These are phyloP conservation scores for Globisporangium paddicum DNA, from an alignment of 352 stramenopile genomes.

Conservation along the genomic window DNA sequence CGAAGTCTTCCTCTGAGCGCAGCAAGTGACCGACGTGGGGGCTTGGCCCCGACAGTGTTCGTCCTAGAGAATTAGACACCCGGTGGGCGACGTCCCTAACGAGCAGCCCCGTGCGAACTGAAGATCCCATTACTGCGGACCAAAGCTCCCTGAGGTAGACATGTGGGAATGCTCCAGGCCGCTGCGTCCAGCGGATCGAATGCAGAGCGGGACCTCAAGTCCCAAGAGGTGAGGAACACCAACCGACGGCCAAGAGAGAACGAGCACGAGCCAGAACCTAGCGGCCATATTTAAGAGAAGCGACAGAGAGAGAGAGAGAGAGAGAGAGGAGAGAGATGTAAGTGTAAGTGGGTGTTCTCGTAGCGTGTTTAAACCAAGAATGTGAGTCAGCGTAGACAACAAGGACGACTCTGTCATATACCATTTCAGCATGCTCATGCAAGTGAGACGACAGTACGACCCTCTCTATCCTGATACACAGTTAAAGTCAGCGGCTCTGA, in stretches of 20 bases:
- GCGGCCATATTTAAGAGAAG: not conserved
- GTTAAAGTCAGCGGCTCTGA: not conserved
- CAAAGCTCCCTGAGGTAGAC: not conserved
- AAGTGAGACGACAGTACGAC: not conserved
- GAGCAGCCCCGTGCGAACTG: not conserved
- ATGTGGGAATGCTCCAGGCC: not conserved
- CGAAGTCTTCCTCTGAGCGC: conserved; percentile 3
- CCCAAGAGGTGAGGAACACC: not conserved
- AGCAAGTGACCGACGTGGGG: not conserved
- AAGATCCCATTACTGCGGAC: no score
- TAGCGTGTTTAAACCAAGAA: not conserved
- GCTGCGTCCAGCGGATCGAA: not conserved
- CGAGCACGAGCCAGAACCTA: not conserved
- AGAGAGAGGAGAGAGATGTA: not conserved
- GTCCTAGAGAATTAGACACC: not conserved
- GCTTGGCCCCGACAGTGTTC: not conserved
- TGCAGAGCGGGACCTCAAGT: not conserved
- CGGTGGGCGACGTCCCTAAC: not conserved
- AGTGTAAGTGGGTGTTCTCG: not conserved
- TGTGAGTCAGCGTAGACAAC: not conserved
- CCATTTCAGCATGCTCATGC: no score
- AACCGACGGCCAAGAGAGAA: not conserved
- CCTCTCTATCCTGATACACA: not conserved
- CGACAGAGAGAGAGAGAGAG: not conserved
- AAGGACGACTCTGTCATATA: not conserved